These are phyloP conservation scores for Acrodontium crateriforme DNA, from an alignment of 2,329 filamentous ascomycete genomes.

Conservation along the genomic window DNA sequence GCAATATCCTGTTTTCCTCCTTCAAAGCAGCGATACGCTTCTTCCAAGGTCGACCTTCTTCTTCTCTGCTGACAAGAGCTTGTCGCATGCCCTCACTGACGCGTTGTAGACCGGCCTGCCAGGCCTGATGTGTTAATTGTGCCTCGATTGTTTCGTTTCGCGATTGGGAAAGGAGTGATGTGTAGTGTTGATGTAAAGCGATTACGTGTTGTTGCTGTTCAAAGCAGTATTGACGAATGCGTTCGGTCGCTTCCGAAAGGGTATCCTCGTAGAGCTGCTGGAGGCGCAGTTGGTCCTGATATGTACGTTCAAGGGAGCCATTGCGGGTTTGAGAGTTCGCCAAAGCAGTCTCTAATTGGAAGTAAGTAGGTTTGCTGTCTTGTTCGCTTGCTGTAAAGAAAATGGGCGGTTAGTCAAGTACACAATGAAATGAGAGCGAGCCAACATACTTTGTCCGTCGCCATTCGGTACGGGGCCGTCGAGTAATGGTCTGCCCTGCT, in stretches of 20 bases:
- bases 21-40: conserved; percentile 29
- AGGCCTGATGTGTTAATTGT: conserved; percentile 34
- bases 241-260: conserved; percentile 17
- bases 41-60: conserved; percentile 23
- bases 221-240: conserved; percentile 23
- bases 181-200: conserved; percentile 35
- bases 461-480: conserved; percentile 1
- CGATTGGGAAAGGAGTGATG: conserved; percentile 28
- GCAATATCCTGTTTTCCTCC: conserved; percentile 34
- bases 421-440: background rate
- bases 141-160: conserved; percentile 32
- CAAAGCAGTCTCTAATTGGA: conserved; percentile 16
- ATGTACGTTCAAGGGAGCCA: conserved; percentile 14
- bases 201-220: conserved; percentile 30
- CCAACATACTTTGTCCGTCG: conserved; percentile 5
- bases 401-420: background rate
- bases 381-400: conserved; percentile 8
- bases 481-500: conserved; percentile 7
- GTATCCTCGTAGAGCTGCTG: conserved; percentile 29
- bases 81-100: conserved; percentile 29
- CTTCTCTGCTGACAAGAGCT: conserved; percentile 26
- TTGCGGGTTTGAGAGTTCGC: conserved; percentile 14
- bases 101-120: conserved; percentile 32
- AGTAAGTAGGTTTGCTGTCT: conserved; percentile 14
- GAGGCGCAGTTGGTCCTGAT: conserved; percentile 14